Evolutionary conservation across 164 flowering plant species (phyloP).

Genomic region (Protea cynaroides): DNA sequence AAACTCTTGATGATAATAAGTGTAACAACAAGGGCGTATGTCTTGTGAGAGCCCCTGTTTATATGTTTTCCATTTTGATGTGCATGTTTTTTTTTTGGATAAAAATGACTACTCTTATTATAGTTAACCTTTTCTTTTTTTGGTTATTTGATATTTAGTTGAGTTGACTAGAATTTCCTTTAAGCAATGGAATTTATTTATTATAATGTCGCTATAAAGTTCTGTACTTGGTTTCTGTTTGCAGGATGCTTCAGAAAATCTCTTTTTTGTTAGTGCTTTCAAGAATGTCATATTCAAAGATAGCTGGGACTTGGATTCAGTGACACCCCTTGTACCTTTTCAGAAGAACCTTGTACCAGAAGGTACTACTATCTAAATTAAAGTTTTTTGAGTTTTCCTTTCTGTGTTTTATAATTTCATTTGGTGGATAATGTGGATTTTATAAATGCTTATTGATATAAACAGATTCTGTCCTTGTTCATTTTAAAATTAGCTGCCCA

Average conservation of each 20-base stretch:
- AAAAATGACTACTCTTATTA: no score
- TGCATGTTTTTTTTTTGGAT: no score
- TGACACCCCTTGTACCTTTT: constrained; percentile 33
- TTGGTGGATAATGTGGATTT: not conserved
- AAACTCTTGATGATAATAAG: no score
- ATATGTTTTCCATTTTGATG: no score
- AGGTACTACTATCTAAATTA: constrained; percentile 33
- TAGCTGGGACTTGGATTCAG: constrained; percentile 28
- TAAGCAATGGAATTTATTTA: no score
- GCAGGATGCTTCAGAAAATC: constrained; percentile 75
- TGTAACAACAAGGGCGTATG: no score
- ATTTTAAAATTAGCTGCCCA: constrained; percentile 85
- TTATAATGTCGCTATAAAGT: not conserved
- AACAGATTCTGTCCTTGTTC: constrained; percentile 66
- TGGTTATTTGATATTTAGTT: no score
- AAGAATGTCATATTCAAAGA: constrained; percentile 74
- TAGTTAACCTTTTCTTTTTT: not conserved
- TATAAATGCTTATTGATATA: constrained; percentile 10
- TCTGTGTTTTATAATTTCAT: not conserved
- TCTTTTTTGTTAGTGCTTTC: constrained; percentile 82
- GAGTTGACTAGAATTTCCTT: no score
- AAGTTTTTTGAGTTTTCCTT: constrained; percentile 3
- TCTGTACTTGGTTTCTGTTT: constrained; percentile 7
- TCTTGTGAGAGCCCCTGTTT: no score
- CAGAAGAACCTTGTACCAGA: constrained; percentile 30